Conservation (phyloP, 2,329 filamentous ascomycete genomes). For the Cladobotryum mycophilum region DNA sequence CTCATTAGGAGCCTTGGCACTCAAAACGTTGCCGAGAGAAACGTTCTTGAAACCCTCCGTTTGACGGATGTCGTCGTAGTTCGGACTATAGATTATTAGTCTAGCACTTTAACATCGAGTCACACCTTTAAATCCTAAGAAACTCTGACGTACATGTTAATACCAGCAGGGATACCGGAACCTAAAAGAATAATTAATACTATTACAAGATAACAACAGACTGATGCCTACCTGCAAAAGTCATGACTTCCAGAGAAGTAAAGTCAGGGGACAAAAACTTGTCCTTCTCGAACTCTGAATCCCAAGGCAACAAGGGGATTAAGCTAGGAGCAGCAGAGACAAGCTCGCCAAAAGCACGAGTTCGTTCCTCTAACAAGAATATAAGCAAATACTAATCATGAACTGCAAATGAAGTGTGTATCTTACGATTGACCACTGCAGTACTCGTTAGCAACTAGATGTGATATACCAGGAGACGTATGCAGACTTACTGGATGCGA, state of each 20-base stretch:
- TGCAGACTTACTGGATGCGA: slow-evolving; percentile 52
- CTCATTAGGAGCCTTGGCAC: slow-evolving; percentile 86
- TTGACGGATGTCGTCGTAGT: slow-evolving; percentile 74
- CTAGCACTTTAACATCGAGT: not conserved
- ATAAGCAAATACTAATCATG: not conserved
- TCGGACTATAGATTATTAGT: slow-evolving; percentile 36
- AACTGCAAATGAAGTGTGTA: not conserved
- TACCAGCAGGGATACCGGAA: slow-evolving; percentile 61
- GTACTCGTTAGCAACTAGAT: slow-evolving; percentile 15
- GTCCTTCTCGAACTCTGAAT: slow-evolving; percentile 86
- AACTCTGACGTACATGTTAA: slow-evolving; percentile 46
- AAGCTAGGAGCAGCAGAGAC: slow-evolving; percentile 74
- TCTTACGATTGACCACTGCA: slow-evolving; percentile 60
- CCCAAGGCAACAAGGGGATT: slow-evolving; percentile 88
- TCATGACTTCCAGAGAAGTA: slow-evolving; percentile 85
- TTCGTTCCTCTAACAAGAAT: slow-evolving; percentile 59
- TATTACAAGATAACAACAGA: no score
- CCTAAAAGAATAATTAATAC: slow-evolving; percentile 25
- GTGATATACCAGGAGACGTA: not conserved
- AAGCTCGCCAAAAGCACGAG: slow-evolving; percentile 76
- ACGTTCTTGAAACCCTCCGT: slow-evolving; percentile 88
- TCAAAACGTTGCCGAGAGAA: slow-evolving; percentile 86
- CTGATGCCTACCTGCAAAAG: slow-evolving; percentile 47
- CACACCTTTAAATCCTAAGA: no score
- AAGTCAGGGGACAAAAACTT: slow-evolving; percentile 94